Evolutionary conservation across 106 monocot genomes (phyloP), one percentile per base, ranked within the genome.

Genomic region (Platanthera zijinensis): DNA sequence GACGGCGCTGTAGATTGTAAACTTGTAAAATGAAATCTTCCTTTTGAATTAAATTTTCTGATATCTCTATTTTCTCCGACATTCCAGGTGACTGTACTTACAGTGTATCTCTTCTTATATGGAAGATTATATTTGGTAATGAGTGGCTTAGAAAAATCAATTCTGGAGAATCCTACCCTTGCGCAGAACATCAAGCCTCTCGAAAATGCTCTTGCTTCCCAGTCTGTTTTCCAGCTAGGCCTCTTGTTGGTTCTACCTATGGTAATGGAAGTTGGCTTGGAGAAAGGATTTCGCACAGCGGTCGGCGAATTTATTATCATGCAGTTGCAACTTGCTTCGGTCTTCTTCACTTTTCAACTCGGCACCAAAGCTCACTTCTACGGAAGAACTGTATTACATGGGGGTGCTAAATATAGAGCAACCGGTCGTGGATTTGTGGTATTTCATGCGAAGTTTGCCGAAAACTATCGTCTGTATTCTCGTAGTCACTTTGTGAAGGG

Each of bases 341-440:
- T 96, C 19, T 96, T 96, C 75, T 96, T 92, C 74, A 96, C 96
- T 19, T 96, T 96, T 79, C 89, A 92, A 57, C 89, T 96, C 52
- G 96, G 92, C 32, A 96, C 92, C 39, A 96, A 93, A 74, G 92
- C 87, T 10, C 96, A 96, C 71, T 96, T 93, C 70, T 96, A 89
- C 77, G 96, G 96, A 30, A 78, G 90, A 63, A 96, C 92, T 19
- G 87, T 96, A 78, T 63, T 96, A 7, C 96, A 96, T 73, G 96
- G 96, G 22, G 96, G 96, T 32, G 83, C 96, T 7, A 93, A 93
- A 78, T 96, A 96, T 79, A 82, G 92, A 75, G 78, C 96, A 21
- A 96, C 92, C 18, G 96, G 96, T 6, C 92, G 96, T 75, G 96
- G 96, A 22, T 96, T 96, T 73, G 96, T 96, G 25, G 96, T 96